Conservation (phyloP, 164 flowering plant genomes). For the Stephania japonica region DNA sequence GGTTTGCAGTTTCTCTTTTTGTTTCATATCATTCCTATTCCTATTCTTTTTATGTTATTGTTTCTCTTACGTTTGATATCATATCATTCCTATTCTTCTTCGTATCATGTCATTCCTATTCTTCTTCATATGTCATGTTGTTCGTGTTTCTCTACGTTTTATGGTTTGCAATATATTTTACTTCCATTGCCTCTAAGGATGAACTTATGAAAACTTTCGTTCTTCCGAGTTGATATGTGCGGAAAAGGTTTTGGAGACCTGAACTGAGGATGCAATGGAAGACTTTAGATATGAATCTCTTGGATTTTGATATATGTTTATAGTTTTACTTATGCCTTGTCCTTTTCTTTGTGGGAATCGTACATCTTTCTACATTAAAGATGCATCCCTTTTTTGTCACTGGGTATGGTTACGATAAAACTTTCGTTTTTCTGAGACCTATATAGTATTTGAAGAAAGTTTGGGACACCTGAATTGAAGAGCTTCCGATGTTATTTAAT, state of each 20-base stretch:
- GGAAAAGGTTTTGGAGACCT: constrained; percentile 12
- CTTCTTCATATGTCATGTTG: too few relatives aligned
- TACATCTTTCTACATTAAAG: not conserved
- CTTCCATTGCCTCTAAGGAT: not conserved
- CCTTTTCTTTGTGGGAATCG: not conserved
- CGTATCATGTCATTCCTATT: not conserved
- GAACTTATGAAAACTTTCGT: constrained; percentile 1
- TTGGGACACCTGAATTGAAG: not conserved
- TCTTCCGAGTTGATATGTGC: constrained; percentile 6
- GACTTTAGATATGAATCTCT: not conserved
- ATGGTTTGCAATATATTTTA: not conserved
- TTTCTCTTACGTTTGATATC: not conserved
- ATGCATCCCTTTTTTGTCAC: not conserved
- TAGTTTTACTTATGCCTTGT: not conserved
- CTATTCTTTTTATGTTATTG: not conserved
- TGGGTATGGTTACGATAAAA: not conserved
- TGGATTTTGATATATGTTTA: too few relatives aligned
- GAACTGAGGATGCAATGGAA: constrained; percentile 9
- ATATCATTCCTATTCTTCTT: not conserved
- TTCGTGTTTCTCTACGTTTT: not conserved
- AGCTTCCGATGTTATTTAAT: not conserved
- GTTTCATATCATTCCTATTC: too few relatives aligned
- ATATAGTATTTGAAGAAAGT: not conserved
- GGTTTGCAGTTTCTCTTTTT: too few relatives aligned
- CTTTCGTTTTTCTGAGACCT: not conserved